These are phyloP conservation scores for Aspergillus clavatus DNA, from an alignment of 2,329 filamentous ascomycete species.

Conservation along the genomic window DNA sequence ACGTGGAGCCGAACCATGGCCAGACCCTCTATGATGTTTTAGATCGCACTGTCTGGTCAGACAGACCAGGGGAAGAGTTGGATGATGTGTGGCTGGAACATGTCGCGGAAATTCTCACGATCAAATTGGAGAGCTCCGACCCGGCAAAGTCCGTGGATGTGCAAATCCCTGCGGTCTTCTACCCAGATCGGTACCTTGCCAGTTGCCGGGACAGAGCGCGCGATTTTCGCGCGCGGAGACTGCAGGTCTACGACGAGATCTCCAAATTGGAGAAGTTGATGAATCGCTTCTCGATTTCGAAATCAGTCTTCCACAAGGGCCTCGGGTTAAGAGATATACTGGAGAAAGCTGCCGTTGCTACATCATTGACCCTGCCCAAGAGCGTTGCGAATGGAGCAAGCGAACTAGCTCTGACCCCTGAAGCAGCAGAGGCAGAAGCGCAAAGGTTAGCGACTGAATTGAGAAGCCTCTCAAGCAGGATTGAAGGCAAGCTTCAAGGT, in stretches of 20 bases:
- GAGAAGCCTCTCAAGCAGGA: constrained; percentile 31
- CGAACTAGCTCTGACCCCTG: constrained; percentile 12
- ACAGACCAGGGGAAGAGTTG: constrained; percentile 34
- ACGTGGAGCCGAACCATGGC: constrained; percentile 34
- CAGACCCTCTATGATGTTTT: constrained; percentile 52
- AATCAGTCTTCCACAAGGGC: constrained; percentile 12
- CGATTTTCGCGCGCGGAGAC: constrained; percentile 41
- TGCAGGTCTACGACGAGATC: constrained; percentile 32
- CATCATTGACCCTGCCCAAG: constrained; percentile 23
- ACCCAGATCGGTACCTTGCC: constrained; percentile 57
- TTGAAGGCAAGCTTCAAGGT: constrained; percentile 42
- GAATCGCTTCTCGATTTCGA: constrained; percentile 25
- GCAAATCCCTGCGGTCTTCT: constrained; percentile 51
- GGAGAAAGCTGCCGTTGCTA: constrained; percentile 33
- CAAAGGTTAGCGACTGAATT: constrained; percentile 33
- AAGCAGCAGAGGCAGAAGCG: constrained; percentile 18
- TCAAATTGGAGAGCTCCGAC: constrained; percentile 39
- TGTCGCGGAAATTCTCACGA: constrained; percentile 52
- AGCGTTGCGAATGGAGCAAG: constrained; percentile 13
- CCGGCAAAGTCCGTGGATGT: constrained; percentile 40
- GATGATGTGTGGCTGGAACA: constrained; percentile 46
- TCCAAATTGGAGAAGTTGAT: constrained; percentile 29
- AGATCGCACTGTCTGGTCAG: constrained; percentile 48
- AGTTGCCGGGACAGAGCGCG: constrained; percentile 46
- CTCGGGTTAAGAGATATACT: constrained; percentile 29